These are phyloP conservation scores for Basipetospora chlamydospora DNA, from an alignment of 2,329 filamentous ascomycete genomes.

Conservation along the genomic window DNA sequence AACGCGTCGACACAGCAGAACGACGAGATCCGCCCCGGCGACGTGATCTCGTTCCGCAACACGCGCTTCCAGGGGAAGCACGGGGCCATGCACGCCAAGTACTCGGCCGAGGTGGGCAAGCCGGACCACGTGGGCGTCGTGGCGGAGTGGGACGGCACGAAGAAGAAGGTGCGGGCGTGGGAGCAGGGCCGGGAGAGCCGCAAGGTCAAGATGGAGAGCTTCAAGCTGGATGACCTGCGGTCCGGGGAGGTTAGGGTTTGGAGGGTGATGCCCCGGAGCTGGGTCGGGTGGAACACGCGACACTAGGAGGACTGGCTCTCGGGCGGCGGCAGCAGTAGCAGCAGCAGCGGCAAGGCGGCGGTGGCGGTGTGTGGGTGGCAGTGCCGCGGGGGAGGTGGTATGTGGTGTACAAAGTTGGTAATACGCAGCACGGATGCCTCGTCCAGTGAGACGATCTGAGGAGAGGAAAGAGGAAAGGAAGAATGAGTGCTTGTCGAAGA, in stretches of 20 bases:
- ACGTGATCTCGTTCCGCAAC: slow-evolving; percentile 86
- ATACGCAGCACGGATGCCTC: too few relatives aligned
- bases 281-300: slow-evolving; percentile 73
- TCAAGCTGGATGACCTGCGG: slow-evolving; percentile 78
- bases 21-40: slow-evolving; percentile 85
- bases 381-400: neutral
- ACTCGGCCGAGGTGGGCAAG: slow-evolving; percentile 75
- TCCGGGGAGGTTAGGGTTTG: slow-evolving; percentile 95
- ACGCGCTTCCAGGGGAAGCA: slow-evolving; percentile 91
- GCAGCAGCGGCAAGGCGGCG: slow-evolving; percentile 1
- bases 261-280: slow-evolving; percentile 82
- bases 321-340: neutral
- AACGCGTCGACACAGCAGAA: slow-evolving; percentile 83
- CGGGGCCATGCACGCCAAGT: slow-evolving; percentile 90
- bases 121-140: slow-evolving; percentile 82
- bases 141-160: slow-evolving; percentile 93
- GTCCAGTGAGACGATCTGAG: too few relatives aligned
- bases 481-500: too few relatives aligned
- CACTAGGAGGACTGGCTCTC: slow-evolving; percentile 27
- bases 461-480: too few relatives aligned
- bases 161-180: slow-evolving; percentile 93
- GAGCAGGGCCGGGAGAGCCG: slow-evolving; percentile 89
- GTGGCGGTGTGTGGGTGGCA: too few relatives aligned
- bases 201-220: slow-evolving; percentile 89
- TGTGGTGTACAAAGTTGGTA: too few relatives aligned